Percentiles rank a stretch among this genome's conserved stretches.
Conservation (phyloP, 306 rosid species). For the Abrus precatorius region DNA sequence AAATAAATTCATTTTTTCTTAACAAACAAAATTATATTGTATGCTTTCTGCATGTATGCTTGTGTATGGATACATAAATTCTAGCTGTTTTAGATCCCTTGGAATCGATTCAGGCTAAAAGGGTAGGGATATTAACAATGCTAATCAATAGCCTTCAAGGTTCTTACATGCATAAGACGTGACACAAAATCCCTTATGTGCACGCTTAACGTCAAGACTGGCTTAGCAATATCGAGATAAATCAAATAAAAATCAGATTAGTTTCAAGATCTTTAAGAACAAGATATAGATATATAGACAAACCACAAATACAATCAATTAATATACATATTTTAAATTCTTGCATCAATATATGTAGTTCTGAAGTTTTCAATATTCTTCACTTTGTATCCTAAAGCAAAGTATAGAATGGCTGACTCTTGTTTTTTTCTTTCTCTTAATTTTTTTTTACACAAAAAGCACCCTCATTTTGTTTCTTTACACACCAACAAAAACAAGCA, state of each 20-base stretch:
- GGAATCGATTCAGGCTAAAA: not conserved
- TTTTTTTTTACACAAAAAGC: slow-evolving; percentile 50
- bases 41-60: not conserved
- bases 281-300: not conserved
- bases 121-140: slow-evolving; percentile 14
- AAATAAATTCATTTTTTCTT: not conserved
- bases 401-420: slow-evolving; percentile 22
- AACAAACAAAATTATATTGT: not conserved
- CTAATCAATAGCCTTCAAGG: slow-evolving; percentile 36
- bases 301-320: slow-evolving; percentile 12
- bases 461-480: slow-evolving; percentile 44
- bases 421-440: not conserved
- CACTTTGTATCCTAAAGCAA: slow-evolving; percentile 27
- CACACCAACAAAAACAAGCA: slow-evolving; percentile 33
- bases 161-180: slow-evolving; percentile 27
- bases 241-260: not conserved
- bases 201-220: not conserved
- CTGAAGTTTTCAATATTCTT: slow-evolving; percentile 8
- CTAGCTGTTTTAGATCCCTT: slow-evolving; percentile 13
- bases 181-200: slow-evolving; percentile 26
- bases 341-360: slow-evolving; percentile 37
- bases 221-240: not conserved
- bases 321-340: not conserved
- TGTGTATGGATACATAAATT: not conserved
- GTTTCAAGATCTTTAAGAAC: not conserved